Evolutionary conservation across 2,329 filamentous ascomycete genomes (phyloP).

Genomic region (Beauveria caledonica): DNA sequence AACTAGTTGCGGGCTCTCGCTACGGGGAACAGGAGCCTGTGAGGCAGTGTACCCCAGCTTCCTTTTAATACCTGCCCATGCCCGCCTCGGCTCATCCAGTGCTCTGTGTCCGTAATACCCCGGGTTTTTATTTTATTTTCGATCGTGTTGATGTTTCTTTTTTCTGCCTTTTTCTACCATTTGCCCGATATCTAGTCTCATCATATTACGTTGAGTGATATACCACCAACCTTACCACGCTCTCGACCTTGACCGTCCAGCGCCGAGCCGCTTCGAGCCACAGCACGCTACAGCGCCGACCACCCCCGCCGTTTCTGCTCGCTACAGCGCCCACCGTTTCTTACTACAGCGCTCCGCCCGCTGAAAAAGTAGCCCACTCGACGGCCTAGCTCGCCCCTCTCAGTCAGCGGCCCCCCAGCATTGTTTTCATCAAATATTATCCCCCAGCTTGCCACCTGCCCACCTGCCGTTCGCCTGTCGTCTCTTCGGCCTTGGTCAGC

Average conservation of each 20-base stretch:
- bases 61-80: constrained; percentile 2
- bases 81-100: not conserved
- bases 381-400: not conserved
- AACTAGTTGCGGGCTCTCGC: too few relatives aligned
- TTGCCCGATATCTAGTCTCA: not conserved
- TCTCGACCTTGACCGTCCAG: not conserved
- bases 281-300: not conserved
- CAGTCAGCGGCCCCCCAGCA: too few relatives aligned
- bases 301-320: not conserved
- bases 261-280: not conserved
- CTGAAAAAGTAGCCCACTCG: not conserved
- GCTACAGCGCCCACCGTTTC: too few relatives aligned
- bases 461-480: not conserved
- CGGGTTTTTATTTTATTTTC: not conserved
- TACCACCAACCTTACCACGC: not conserved
- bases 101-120: constrained; percentile 1
- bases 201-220: not conserved
- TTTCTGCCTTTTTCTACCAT: not conserved
- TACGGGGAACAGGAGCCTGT: too few relatives aligned
- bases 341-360: not conserved
- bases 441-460: not conserved
- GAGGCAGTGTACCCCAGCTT: not conserved
- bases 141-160: not conserved
- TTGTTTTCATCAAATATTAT: too few relatives aligned
- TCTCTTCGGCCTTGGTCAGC: not conserved